phyloP scores from a whole-genome alignment of 2,329 filamentous ascomycete species.

The Fusarium protoensiforme region DNA sequence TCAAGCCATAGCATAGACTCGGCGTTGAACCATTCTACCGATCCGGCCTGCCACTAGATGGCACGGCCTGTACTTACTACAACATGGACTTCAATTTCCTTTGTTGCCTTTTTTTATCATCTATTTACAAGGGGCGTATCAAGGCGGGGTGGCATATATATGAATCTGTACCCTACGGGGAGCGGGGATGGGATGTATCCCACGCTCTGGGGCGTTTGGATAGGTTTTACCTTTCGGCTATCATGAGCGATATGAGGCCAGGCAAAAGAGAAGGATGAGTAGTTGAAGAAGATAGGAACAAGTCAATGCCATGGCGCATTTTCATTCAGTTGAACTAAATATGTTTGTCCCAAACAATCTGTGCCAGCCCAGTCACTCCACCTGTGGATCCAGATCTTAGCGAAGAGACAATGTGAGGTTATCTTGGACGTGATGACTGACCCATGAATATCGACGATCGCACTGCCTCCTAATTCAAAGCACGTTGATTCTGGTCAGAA shows the following conservation, averaged over 20 bases:
- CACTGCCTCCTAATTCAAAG: neutral
- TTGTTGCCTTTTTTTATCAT: slow-evolving; percentile 29
- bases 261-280: slow-evolving; percentile 38
- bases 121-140: slow-evolving; percentile 43
- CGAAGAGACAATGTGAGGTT: neutral
- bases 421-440: neutral
- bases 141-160: slow-evolving; percentile 36
- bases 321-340: slow-evolving; percentile 15
- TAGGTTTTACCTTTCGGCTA: slow-evolving; percentile 37
- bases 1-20: slow-evolving; percentile 48
- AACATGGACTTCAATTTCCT: slow-evolving; percentile 39
- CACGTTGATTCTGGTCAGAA: neutral
- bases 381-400: neutral
- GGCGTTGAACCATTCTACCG: slow-evolving; percentile 44
- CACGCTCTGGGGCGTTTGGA: slow-evolving; percentile 42
- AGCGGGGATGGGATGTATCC: slow-evolving; percentile 32
- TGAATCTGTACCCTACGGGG: slow-evolving; percentile 36
- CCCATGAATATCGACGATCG: neutral
- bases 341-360: neutral
- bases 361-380: neutral
- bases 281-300: slow-evolving; percentile 36
- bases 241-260: slow-evolving; percentile 41
- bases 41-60: slow-evolving; percentile 30
- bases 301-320: slow-evolving; percentile 39
- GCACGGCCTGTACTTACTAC: slow-evolving; percentile 43